These are phyloP conservation scores for Penicillium canariense DNA, from an alignment of 495 filamentous ascomycete genomes.

Conservation along the genomic window DNA sequence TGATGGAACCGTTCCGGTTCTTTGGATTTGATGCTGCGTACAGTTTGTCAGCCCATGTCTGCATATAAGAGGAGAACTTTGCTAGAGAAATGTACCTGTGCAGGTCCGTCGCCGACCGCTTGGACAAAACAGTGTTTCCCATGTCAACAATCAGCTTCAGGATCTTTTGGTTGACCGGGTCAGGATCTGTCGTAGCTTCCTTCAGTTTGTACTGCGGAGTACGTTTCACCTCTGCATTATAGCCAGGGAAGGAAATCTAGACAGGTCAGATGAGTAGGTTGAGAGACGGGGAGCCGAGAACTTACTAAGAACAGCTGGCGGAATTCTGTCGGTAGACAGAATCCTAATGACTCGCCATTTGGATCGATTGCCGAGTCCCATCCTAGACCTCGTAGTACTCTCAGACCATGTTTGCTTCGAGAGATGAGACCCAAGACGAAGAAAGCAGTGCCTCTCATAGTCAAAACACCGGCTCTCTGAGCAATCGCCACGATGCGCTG, in stretches of 20 bases:
- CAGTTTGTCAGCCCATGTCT: constrained; percentile 12
- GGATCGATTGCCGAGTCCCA: constrained; percentile 90
- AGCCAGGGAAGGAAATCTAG: constrained; percentile 40
- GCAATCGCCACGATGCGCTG: constrained; percentile 83
- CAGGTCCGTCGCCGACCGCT: constrained; percentile 72
- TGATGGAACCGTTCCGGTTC: constrained; percentile 70
- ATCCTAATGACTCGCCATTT: constrained; percentile 78
- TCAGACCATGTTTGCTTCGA: constrained; percentile 84
- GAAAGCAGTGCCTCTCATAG: constrained; percentile 90
- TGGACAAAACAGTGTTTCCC: constrained; percentile 83
- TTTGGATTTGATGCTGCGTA: constrained; percentile 60
- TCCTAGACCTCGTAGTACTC: constrained; percentile 78
- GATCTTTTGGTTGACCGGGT: constrained; percentile 69
- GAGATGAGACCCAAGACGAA: constrained; percentile 93
- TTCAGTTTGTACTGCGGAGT: constrained; percentile 41
- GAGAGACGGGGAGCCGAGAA: constrained; percentile 12
- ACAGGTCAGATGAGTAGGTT: constrained; percentile 6
- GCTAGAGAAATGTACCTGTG: constrained; percentile 38
- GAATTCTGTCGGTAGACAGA: constrained; percentile 80
- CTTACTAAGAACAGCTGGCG: constrained; percentile 69
- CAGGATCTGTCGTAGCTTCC: constrained; percentile 55
- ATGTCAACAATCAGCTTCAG: constrained; percentile 78
- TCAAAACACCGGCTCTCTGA: constrained; percentile 80
- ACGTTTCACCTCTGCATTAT: constrained; percentile 36
- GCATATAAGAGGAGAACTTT: background rate